These are phyloP conservation scores for Penicillium nordicum DNA, from an alignment of 2,329 filamentous ascomycete genomes.

Conservation along the genomic window DNA sequence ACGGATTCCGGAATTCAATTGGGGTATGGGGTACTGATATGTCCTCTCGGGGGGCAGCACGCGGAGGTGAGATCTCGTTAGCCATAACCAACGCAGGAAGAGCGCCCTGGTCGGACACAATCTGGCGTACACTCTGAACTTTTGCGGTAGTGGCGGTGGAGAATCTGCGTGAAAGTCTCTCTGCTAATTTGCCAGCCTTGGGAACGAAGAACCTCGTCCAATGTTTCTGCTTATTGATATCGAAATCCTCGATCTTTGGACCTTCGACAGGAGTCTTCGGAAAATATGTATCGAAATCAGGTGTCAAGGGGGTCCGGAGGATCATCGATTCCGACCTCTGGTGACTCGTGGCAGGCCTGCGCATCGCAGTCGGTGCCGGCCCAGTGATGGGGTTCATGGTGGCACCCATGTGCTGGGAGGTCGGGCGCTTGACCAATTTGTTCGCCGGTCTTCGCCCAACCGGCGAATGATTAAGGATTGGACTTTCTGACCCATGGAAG, in stretches of 20 bases:
- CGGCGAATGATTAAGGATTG: constrained; percentile 41
- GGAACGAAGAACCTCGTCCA: constrained; percentile 43
- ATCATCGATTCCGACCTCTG: constrained; percentile 56
- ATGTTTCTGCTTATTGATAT: constrained; percentile 15
- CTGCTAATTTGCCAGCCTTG: constrained; percentile 23
- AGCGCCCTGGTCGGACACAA: constrained; percentile 44
- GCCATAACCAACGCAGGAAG: constrained; percentile 51
- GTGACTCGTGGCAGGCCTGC: constrained; percentile 61
- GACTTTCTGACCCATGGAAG: constrained; percentile 52
- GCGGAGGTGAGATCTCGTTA: constrained; percentile 31
- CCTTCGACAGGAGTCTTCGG: constrained; percentile 8
- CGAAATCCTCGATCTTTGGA: constrained; percentile 10
- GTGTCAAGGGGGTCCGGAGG: constrained; percentile 38
- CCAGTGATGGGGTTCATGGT: constrained; percentile 25
- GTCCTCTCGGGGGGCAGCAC: constrained; percentile 22
- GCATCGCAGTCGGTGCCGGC: constrained; percentile 46
- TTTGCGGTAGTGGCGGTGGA: constrained; percentile 37
- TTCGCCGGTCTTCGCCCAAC: constrained; percentile 44
- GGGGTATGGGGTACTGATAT: constrained; percentile 21
- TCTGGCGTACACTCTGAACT: constrained; percentile 39
- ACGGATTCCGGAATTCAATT: constrained; percentile 35
- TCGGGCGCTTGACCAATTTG: constrained; percentile 61
- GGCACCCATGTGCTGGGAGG: constrained; percentile 46
- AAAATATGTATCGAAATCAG: constrained; percentile 28
- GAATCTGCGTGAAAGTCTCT: constrained; percentile 41